Evolutionary conservation across 2,329 filamentous ascomycete species (phyloP).

Genomic region (Arachnomyces sp.): DNA sequence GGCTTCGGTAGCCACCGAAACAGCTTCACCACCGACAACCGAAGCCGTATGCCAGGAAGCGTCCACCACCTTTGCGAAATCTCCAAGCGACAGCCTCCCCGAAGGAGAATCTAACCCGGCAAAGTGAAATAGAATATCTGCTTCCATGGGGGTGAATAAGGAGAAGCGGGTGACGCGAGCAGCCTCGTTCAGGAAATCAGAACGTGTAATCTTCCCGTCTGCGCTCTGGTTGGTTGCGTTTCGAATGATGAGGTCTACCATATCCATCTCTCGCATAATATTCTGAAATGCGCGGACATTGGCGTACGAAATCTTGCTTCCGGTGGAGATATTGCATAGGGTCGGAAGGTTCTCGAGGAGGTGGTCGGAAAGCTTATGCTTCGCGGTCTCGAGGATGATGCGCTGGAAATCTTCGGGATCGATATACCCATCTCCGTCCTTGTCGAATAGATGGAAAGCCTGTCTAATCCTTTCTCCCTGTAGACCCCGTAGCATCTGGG

Average conservation of each 20-base stretch:
- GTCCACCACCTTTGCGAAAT: slow-evolving; percentile 94
- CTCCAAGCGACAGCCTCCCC: slow-evolving; percentile 68
- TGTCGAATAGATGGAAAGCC: slow-evolving; percentile 87
- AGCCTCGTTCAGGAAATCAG: slow-evolving; percentile 92
- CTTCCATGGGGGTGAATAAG: slow-evolving; percentile 96
- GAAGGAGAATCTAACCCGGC: slow-evolving; percentile 85
- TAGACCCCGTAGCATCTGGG: slow-evolving; percentile 92
- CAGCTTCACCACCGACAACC: slow-evolving; percentile 43
- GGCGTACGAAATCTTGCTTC: slow-evolving; percentile 93
- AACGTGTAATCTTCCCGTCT: slow-evolving; percentile 88
- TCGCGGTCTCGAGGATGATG: slow-evolving; percentile 87
- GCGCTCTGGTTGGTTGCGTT: slow-evolving; percentile 74
- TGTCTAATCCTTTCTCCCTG: slow-evolving; percentile 95
- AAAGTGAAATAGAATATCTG: slow-evolving; percentile 97
- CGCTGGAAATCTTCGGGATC: slow-evolving; percentile 92
- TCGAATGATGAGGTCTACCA: slow-evolving; percentile 87
- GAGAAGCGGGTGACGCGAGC: slow-evolving; percentile 87
- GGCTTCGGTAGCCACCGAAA: slow-evolving; percentile 33
- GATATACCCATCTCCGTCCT: slow-evolving; percentile 88
- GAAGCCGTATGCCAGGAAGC: slow-evolving; percentile 74
- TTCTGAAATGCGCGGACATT: slow-evolving; percentile 98
- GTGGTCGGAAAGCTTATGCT: slow-evolving; percentile 96
- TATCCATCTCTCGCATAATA: slow-evolving; percentile 94
- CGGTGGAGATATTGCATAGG: slow-evolving; percentile 85
- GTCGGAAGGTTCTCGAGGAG: slow-evolving; percentile 83